phyloP scores from a whole-genome alignment of 2,329 filamentous ascomycete genomes.

The Fusarium ambrosium region DNA sequence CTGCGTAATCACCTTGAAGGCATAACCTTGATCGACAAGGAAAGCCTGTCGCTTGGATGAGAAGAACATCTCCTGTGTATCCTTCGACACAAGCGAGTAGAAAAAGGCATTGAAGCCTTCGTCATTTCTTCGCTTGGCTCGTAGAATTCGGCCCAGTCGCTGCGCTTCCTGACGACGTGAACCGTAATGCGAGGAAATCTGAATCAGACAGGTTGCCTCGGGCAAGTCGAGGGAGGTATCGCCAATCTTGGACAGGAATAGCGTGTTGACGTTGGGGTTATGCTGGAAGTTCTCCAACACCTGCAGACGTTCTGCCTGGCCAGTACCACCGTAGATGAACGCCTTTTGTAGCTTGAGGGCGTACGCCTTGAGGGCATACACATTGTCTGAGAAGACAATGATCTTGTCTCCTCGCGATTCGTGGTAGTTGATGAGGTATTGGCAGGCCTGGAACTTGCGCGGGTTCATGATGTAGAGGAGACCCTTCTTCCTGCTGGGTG shows the following conservation, averaged over 20 bases:
- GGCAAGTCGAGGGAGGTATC: constrained; percentile 98
- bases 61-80: constrained; percentile 98
- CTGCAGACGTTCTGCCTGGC: constrained; percentile 84
- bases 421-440: constrained; percentile 98
- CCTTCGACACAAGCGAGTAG: constrained; percentile 96
- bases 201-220: constrained; percentile 95
- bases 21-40: constrained; percentile 96
- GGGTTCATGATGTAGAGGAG: constrained; percentile 96
- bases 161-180: constrained; percentile 97
- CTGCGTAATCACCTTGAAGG: constrained; percentile 98
- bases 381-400: constrained; percentile 98
- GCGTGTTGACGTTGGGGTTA: constrained; percentile 88
- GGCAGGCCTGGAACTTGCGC: constrained; percentile 94
- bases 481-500: constrained; percentile 64
- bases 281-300: constrained; percentile 97
- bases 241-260: constrained; percentile 97
- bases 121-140: constrained; percentile 95
- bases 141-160: constrained; percentile 89
- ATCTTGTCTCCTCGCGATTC: constrained; percentile 96
- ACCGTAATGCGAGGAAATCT: constrained; percentile 97
- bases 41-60: constrained; percentile 97
- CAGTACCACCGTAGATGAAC: constrained; percentile 91
- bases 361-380: constrained; percentile 90
- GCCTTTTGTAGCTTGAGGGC: constrained; percentile 87
- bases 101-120: constrained; percentile 99